Evolutionary conservation across 768 basidiomycete species (phyloP).

Genomic region (Mycena amicta): DNA sequence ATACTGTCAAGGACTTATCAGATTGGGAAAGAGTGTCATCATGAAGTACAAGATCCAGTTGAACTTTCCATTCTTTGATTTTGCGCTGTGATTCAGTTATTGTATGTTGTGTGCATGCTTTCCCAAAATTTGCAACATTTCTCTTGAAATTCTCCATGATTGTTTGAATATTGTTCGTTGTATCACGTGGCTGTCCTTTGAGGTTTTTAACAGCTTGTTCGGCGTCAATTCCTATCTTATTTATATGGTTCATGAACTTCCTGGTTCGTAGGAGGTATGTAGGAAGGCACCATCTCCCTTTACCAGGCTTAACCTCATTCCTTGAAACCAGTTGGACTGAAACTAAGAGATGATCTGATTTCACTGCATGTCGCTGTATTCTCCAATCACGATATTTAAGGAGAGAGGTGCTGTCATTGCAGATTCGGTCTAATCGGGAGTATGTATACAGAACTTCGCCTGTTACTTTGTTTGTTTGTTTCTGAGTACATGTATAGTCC

Average conservation of each 20-base stretch:
- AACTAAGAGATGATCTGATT: slow-evolving; percentile 13
- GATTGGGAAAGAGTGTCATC: neutral
- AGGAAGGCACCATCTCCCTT: slow-evolving; percentile 10
- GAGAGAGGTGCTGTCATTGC: neutral
- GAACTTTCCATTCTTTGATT: neutral
- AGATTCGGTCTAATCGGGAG: slow-evolving; percentile 8
- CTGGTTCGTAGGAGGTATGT: slow-evolving; percentile 5
- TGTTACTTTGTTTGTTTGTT: neutral
- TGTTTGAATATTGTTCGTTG: neutral
- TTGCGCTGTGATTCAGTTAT: neutral
- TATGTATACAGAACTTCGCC: neutral
- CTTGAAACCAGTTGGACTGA: neutral
- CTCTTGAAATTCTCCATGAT: neutral
- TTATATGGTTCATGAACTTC: neutral
- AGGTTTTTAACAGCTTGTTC: neutral
- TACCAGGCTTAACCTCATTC: neutral
- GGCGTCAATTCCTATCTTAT: neutral
- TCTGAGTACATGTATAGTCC: slow-evolving; percentile 4
- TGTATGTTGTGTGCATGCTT: neutral
- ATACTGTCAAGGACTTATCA: neutral
- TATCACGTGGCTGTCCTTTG: neutral
- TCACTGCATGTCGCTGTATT: slow-evolving; percentile 1
- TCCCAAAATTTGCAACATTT: neutral
- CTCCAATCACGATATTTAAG: slow-evolving; percentile 3
- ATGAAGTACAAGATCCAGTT: slow-evolving; percentile 3